These are phyloP conservation scores for Neurospora sp. DNA, from an alignment of 495 filamentous ascomycete species.

Conservation along the genomic window DNA sequence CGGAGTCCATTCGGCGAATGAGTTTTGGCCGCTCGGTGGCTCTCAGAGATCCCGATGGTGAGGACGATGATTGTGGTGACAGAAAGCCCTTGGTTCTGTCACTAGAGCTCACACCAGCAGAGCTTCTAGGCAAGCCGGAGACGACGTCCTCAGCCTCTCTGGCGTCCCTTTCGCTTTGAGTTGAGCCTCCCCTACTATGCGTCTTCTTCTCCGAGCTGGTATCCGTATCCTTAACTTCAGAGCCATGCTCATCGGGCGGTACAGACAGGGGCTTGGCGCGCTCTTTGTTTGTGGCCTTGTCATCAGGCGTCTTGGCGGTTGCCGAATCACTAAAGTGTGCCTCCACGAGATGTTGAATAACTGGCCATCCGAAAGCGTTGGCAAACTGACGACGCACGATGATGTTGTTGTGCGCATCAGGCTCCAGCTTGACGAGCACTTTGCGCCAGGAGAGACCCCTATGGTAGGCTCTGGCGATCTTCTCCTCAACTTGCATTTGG, in stretches of 20 bases:
- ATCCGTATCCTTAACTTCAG: slow-evolving; percentile 21
- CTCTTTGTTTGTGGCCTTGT: slow-evolving; percentile 31
- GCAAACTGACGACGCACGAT: slow-evolving; percentile 91
- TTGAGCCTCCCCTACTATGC: background rate
- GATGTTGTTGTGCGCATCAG: slow-evolving; percentile 97
- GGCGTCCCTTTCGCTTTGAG: slow-evolving; percentile 6
- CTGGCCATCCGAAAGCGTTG: slow-evolving; percentile 96
- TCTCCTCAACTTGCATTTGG: slow-evolving; percentile 86
- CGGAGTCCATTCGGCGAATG: slow-evolving; percentile 28
- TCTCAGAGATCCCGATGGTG: slow-evolving; percentile 3
- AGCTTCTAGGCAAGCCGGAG: background rate
- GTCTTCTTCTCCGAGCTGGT: slow-evolving; percentile 1
- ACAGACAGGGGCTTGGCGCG: slow-evolving; percentile 28
- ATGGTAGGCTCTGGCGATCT: slow-evolving; percentile 94
- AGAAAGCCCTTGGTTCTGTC: slow-evolving; percentile 4
- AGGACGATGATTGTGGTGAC: slow-evolving; percentile 1
- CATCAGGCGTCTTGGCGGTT: slow-evolving; percentile 49
- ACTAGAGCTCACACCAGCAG: background rate
- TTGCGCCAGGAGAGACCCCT: slow-evolving; percentile 86
- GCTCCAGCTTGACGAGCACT: slow-evolving; percentile 87
- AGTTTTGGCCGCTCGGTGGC: slow-evolving; percentile 14
- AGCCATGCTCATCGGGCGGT: slow-evolving; percentile 28
- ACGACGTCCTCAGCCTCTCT: slow-evolving; percentile 13
- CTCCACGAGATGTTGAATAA: slow-evolving; percentile 86
- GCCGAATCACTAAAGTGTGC: slow-evolving; percentile 75